Evolutionary conservation across 2,329 filamentous ascomycete species (phyloP).

Genomic region (Ceratocystis destructans): DNA sequence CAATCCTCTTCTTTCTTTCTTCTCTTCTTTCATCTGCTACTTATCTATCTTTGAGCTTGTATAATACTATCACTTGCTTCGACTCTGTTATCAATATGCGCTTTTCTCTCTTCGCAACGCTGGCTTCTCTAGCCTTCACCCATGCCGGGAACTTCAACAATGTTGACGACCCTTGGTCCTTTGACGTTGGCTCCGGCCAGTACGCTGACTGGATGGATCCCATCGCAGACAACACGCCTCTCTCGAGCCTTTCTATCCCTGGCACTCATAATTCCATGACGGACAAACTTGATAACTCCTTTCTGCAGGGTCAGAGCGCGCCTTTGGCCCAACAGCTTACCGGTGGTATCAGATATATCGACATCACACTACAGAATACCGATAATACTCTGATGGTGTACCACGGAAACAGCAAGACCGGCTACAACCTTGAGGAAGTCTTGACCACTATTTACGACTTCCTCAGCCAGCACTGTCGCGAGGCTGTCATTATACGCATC

Average conservation of each 20-base stretch:
- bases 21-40: no score
- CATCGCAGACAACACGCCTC: background rate
- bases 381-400: background rate
- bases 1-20: no score
- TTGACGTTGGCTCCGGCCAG: no score
- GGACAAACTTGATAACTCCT: background rate
- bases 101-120: no score
- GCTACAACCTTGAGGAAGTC: background rate
- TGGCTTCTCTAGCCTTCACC: no score
- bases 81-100: no score
- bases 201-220: background rate
- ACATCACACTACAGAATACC: background rate
- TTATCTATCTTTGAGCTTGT: no score
- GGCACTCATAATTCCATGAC: background rate
- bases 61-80: no score
- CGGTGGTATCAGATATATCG: background rate
- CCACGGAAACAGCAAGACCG: background rate
- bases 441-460: background rate
- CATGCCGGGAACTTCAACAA: no score
- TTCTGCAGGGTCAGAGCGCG: background rate
- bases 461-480: background rate
- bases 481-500: background rate
- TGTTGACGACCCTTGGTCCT: no score
- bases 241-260: background rate
- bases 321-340: background rate